Base-by-base conservation (phyloP, 306 rosid genomes). In the Parietaria judaica region DNA sequence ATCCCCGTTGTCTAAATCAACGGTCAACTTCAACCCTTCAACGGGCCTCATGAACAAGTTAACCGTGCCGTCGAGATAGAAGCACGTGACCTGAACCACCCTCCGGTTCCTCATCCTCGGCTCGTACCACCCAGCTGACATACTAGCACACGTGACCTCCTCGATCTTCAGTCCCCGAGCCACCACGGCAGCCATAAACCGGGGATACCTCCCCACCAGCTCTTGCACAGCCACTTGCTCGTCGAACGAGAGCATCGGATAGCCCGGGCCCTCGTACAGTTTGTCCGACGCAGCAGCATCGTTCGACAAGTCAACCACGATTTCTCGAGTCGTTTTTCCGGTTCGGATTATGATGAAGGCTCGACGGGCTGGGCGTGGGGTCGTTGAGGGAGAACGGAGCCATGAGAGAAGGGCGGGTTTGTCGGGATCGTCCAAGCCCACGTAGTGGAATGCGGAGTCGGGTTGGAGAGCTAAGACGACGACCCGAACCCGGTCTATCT, bases 401-500 rank as follows among this genome's bases (percentile, higher is more conserved):
- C 83, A 79, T 72, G 83, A 66, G 10, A 69, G 78, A 58, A 83
- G 50, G 3, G 64, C 2, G 10, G 71, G 15, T 58, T 83, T 80
- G 73, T 78, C 49, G 0, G 89, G 85, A 4, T 83, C 86, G 61
- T 78, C 79, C 8, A 80, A 66, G 14, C 76, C 85, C 3, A 80
- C 63, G 72, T 83, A 77, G 0, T 80, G 74, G 35, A 80, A 75
- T 36, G 69, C 72, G 23, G 78, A 11, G 56, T 70, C 72, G 17
- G 6, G 39, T 5, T n/a, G 31, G 66, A 61, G 12, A 50, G 43
- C 48, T 61, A 14, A 36, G 72, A 84, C 61, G 10, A 75, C 70
- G 69, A 72, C 52, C 66, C 49, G 70, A 11, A 73, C 43, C 10
- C 62, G 78, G 52, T 67, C 59, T 51, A 84, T 5, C 47, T 74